phyloP scores from a whole-genome alignment of 1,139 yeast genomes.

The Yamadazyma diospyri region DNA sequence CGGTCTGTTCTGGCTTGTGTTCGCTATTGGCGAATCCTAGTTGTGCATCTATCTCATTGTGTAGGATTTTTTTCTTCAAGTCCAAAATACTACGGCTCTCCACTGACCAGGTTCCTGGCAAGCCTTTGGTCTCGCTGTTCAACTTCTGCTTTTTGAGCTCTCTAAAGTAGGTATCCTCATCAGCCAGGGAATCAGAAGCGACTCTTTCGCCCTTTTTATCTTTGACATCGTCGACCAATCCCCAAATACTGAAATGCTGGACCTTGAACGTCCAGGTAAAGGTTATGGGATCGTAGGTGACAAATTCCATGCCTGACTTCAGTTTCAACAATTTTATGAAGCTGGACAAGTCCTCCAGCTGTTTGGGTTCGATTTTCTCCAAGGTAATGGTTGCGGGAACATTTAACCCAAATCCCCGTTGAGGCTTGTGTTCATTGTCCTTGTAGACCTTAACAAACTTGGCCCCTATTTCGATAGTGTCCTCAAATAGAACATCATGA shows the following conservation, averaged over 20 bases:
- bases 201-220: slow-evolving; percentile 22
- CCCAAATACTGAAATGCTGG: slow-evolving; percentile 93
- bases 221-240: slow-evolving; percentile 53
- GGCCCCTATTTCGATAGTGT: slow-evolving; percentile 53
- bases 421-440: slow-evolving; percentile 51
- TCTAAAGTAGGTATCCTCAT: slow-evolving; percentile 23
- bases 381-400: slow-evolving; percentile 81
- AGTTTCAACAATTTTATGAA: slow-evolving; percentile 50
- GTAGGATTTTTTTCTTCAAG: slow-evolving; percentile 11
- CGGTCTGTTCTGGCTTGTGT: not conserved
- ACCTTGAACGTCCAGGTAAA: slow-evolving; percentile 81
- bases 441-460: slow-evolving; percentile 67
- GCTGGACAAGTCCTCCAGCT: slow-evolving; percentile 22
- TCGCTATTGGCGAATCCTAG: not conserved
- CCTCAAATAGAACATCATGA: slow-evolving; percentile 48
- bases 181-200: slow-evolving; percentile 15
- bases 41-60: slow-evolving; percentile 12
- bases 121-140: slow-evolving; percentile 24
- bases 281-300: slow-evolving; percentile 75
- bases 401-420: slow-evolving; percentile 71
- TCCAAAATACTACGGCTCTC: slow-evolving; percentile 10
- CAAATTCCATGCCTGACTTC: slow-evolving; percentile 65
- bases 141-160: slow-evolving; percentile 38
- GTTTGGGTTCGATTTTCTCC: slow-evolving; percentile 57
- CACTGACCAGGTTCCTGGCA: slow-evolving; percentile 30